Conservation (phyloP, 2,329 filamentous ascomycete genomes). For the Neodidymelliopsis sp. region DNA sequence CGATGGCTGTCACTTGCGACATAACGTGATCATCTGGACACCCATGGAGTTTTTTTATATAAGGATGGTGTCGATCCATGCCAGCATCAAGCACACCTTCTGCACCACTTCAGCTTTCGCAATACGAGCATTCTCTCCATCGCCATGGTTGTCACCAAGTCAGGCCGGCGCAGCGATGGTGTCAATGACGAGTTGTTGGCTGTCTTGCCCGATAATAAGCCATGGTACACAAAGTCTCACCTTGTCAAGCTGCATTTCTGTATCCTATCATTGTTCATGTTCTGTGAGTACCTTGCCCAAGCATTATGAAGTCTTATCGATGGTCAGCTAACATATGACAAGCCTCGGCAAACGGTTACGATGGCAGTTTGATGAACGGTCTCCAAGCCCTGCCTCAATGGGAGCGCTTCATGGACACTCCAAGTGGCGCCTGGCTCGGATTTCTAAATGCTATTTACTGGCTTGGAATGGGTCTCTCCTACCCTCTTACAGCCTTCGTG, state of each 20-base stretch:
- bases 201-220: constrained; percentile 14
- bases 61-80: not conserved
- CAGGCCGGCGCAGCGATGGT: not conserved
- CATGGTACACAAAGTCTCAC: constrained; percentile 14
- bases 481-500: constrained; percentile 38
- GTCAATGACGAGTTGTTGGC: constrained; percentile 5
- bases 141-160: constrained; percentile 4
- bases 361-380: constrained; percentile 41
- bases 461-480: constrained; percentile 36
- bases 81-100: not conserved
- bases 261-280: constrained; percentile 12
- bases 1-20: not conserved
- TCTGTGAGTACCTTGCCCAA: no score
- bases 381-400: constrained; percentile 31
- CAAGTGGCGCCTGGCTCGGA: constrained; percentile 20
- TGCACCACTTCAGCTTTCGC: not conserved
- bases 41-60: not conserved
- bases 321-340: not conserved
- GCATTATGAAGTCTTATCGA: not conserved
- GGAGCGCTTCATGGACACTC: constrained; percentile 25
- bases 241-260: constrained; percentile 20
- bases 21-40: not conserved
- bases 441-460: constrained; percentile 16
- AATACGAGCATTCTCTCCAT: not conserved
- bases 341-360: constrained; percentile 37